Percentiles rank a stretch among this genome's conserved stretches.
Conservation (phyloP, 441 rosid genomes). For the Breynia disticha region DNA sequence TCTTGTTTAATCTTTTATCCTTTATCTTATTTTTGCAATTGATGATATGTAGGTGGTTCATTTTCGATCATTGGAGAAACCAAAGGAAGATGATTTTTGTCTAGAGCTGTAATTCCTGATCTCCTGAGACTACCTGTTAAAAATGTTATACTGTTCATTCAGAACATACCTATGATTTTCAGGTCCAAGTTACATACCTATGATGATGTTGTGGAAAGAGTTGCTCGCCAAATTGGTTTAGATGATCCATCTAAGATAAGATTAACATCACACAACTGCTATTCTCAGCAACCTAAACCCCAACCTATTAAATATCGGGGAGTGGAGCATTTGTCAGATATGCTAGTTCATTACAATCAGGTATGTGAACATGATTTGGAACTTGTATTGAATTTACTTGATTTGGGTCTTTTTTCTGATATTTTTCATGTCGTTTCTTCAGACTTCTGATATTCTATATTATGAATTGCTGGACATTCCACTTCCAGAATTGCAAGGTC, state of each 20-base stretch:
- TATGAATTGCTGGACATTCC: conserved; percentile 97
- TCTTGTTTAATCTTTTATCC: not conserved
- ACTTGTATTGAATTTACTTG: conserved; percentile 7
- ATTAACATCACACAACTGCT: conserved; percentile 92
- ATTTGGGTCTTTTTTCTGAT: conserved; percentile 14
- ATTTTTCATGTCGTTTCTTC: conserved; percentile 16
- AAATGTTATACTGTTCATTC: not conserved
- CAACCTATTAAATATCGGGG: conserved; percentile 84
- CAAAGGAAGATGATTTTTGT: conserved; percentile 84
- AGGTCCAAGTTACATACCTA: conserved; percentile 81
- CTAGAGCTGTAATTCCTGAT: conserved; percentile 67
- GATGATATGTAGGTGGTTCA: conserved; percentile 52
- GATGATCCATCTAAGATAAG: conserved; percentile 85
- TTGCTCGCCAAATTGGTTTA: conserved; percentile 71
- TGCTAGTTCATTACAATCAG: conserved; percentile 93
- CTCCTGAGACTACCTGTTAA: not conserved
- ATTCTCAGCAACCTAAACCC: conserved; percentile 97
- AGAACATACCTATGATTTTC: conserved; percentile 15
- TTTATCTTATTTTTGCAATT: conserved; percentile 12
- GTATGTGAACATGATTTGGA: conserved; percentile 27
- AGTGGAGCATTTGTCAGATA: conserved; percentile 71
- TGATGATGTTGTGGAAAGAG: conserved; percentile 84
- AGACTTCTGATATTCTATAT: conserved; percentile 88
- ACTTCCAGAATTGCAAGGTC: conserved; percentile 90
- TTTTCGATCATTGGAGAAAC: conserved; percentile 76